Evolutionary conservation across 1,139 yeast genomes (phyloP).

Genomic region (Hanseniaspora uvarum): DNA sequence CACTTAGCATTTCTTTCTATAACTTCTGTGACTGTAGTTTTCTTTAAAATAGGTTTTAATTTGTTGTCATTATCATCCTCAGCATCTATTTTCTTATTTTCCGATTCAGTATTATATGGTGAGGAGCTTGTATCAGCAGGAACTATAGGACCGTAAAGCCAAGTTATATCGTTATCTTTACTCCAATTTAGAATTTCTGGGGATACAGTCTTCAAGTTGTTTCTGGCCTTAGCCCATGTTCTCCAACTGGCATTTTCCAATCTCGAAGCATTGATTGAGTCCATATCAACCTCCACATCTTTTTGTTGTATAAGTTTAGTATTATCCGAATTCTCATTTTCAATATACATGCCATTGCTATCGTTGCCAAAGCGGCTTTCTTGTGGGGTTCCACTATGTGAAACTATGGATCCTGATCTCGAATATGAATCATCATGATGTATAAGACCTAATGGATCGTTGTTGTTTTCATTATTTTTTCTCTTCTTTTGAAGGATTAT

Average conservation of each 20-base stretch:
- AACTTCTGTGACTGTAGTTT: constrained; percentile 68
- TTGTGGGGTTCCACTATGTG: constrained; percentile 7
- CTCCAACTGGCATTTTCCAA: constrained; percentile 78
- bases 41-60: constrained; percentile 68
- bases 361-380: background rate
- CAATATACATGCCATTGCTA: background rate
- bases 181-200: constrained; percentile 73
- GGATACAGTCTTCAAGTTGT: constrained; percentile 53
- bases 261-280: constrained; percentile 54
- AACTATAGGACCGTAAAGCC: constrained; percentile 60
- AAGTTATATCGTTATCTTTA: constrained; percentile 69
- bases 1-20: constrained; percentile 32
- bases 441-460: background rate
- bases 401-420: constrained; percentile 9
- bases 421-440: constrained; percentile 14
- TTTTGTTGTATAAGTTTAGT: constrained; percentile 12
- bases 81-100: constrained; percentile 32
- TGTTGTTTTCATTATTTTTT: constrained; percentile 22
- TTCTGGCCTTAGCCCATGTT: constrained; percentile 74
- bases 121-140: constrained; percentile 27
- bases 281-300: constrained; percentile 26
- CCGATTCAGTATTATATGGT: constrained; percentile 24
- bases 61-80: constrained; percentile 21
- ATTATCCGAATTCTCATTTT: background rate
- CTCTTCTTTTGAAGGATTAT: constrained; percentile 65